Evolutionary conservation across 1,139 yeast genomes (phyloP), one percentile per base, ranked within the genome.

Genomic region (Meyerozyma elateridarum): DNA sequence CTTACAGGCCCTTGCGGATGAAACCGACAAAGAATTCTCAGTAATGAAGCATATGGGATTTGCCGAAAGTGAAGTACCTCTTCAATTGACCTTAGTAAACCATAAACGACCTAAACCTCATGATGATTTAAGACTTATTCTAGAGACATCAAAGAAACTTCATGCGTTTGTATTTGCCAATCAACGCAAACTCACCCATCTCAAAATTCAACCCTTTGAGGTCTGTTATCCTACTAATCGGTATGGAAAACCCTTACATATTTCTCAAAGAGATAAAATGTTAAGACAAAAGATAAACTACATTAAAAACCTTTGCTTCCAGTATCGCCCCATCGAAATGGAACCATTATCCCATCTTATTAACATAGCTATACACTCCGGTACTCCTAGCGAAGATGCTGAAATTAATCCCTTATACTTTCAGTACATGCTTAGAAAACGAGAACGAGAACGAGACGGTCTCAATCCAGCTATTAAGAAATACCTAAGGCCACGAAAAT

Each of bases 231-330:
- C 59, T 6, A 53, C 68, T 2, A 54, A 54, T 22, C 44, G 57
- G 21, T 51, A 48, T 31, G 73, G 68, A 1, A 36, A 41, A 6
- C 70, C 72, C 0, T 37, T 55, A 2, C 58, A 59, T 34, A 54
- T 56, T 5, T 40, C 45, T 3, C 45, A 47, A 12, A 37, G 63
- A 24, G 63, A 65, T 36, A 46, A 44, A 17, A 36, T 51, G 18
- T 41, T 64, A 15, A 43, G 46, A 22, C 35, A 43, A n/a, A 52
- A 54, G 25, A 40, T 68, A 3, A 49, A 45, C 6, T 37, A 46
- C 6, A 44, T 58, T 2, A 61, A 56, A 33, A 27, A 30, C 3
- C 27, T 58, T 1, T 32, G 59, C 7, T 29, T 37, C 6, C 32
- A 36, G 1, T 41, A 38, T 25, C 38, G 36, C 28, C 71, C 72